Percentiles rank a stretch among this genome's conserved stretches.
phyloP scores from a whole-genome alignment of 805 yeast species.

The Candida khao-thaluensis region DNA sequence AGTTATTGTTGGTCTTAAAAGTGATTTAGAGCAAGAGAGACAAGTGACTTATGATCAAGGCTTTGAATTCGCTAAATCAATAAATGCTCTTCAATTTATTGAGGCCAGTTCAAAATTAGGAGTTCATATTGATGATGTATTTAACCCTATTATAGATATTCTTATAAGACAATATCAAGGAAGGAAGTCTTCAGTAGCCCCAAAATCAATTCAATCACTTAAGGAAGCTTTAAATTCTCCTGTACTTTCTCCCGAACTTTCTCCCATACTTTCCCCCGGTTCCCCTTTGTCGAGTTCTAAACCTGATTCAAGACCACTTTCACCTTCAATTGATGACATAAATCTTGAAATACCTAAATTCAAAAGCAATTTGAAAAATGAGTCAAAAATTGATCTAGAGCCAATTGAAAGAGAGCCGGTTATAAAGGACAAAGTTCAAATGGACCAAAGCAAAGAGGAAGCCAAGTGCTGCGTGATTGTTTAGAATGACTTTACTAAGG shows the following conservation, averaged over 20 bases:
- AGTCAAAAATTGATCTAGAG: too few species aligned
- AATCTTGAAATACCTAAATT: slow-evolving; percentile 5
- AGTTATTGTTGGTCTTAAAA: slow-evolving; percentile 30
- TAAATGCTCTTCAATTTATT: slow-evolving; percentile 26
- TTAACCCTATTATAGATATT: slow-evolving; percentile 24
- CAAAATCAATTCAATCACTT: slow-evolving; percentile 9
- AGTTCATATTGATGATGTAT: slow-evolving; percentile 25
- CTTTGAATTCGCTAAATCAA: slow-evolving; percentile 21
- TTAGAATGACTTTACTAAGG: too few species aligned
- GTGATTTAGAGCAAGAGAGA: slow-evolving; percentile 25
- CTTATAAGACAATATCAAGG: slow-evolving; percentile 1
- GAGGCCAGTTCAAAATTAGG: slow-evolving; percentile 29
- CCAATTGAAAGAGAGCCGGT: too few species aligned
- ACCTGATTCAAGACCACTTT: too few species aligned
- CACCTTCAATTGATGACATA: neutral
- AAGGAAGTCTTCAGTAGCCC: slow-evolving; percentile 4
- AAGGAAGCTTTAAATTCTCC: slow-evolving; percentile 9
- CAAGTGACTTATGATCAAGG: slow-evolving; percentile 33
- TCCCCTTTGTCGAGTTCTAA: too few species aligned
- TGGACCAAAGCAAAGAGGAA: too few species aligned
- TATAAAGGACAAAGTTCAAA: too few species aligned
- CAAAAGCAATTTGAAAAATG: neutral
- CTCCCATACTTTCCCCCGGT: too few species aligned
- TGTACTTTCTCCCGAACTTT: neutral
- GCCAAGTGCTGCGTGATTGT: too few species aligned